Evolutionary conservation across 75 land plant genomes (phyloP), one percentile per base, ranked within the genome.

Genomic region (Pinus taeda): DNA sequence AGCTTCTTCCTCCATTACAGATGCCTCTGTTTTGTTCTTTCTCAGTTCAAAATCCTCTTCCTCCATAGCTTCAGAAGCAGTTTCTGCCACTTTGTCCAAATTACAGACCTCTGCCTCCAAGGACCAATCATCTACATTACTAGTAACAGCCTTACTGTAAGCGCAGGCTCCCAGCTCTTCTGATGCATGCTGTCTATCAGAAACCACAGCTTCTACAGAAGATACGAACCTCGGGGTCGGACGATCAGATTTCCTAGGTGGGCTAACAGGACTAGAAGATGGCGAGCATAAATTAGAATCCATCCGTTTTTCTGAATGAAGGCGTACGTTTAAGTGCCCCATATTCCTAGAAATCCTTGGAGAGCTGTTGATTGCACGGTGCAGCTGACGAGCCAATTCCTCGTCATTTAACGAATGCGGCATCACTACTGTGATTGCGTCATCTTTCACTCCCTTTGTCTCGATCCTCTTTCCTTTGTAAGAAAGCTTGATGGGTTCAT

Each of bases 281-380:
- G 21, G 60, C n/a, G 21, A n/a, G 21, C 60, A 59, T 4, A 17
- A 59, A 18, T 17, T n/a, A 59, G n/a, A 59, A 6, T 59, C 21
- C 7, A n/a, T n/a, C 20, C 4, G 60, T n/a, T 59, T 59, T 18
- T 59, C 60, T 18, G 21, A 59, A 59, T 59, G 60, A 59, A 3
- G n/a, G 18, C 21, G 60, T n/a, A 6, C n/a, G 20, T 59, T n/a
- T 21, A 59, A 59, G 21, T 85, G 81, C 57, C 86, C 21, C 60
- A 20, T 18, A 59, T 85, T 83, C 57, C 86, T 85, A 73, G 86
- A 85, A 63, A 92, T 92, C 71, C 94, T 83, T 0, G 89, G 89
- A 49, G 94, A 92, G 80, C 94, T 92, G 76, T 92, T 92, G 18
- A 92, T 92, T 15, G 75, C 89, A 15, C 85, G 79, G 58, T 92